Percentiles rank a stretch among this genome's conserved stretches.
Evolutionary conservation across 208 protist species (phyloP).

Genomic region (Crithidia fasciculata): DNA sequence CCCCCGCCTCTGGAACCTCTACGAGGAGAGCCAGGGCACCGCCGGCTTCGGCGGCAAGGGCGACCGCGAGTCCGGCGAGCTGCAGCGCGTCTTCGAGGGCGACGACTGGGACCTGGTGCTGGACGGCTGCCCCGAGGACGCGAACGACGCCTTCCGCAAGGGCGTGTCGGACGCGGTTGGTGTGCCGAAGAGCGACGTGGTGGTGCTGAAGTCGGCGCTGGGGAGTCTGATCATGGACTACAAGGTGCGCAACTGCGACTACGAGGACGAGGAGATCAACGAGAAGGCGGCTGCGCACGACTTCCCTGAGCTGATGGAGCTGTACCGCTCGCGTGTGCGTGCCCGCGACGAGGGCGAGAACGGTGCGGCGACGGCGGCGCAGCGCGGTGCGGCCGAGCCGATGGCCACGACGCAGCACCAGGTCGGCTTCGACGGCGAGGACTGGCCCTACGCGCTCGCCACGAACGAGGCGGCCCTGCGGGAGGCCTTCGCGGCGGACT

Average conservation of each 20-base stretch:
- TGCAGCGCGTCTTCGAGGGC: conserved; percentile 53
- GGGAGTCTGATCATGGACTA: conserved; percentile 56
- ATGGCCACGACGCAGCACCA: conserved; percentile 45
- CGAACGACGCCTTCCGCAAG: conserved; percentile 39
- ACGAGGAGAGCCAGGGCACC: conserved; percentile 23
- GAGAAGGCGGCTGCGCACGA: conserved; percentile 31
- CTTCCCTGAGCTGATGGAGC: conserved; percentile 53
- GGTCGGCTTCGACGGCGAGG: conserved; percentile 75
- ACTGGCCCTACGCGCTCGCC: conserved; percentile 58
- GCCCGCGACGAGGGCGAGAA: conserved; percentile 16
- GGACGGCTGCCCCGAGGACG: conserved; percentile 29
- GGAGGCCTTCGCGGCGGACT: conserved; percentile 17
- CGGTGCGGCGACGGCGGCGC: conserved; percentile 5
- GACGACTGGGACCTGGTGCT: conserved; percentile 65
- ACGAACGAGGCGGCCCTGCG: conserved; percentile 34
- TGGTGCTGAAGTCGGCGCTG: conserved; percentile 36
- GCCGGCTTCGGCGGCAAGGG: conserved; percentile 20
- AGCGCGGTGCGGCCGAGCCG: conserved; percentile 10
- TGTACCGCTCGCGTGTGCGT: conserved; percentile 53
- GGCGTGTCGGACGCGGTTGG: conserved; percentile 32
- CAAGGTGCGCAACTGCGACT: conserved; percentile 36
- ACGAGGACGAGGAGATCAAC: conserved; percentile 42
- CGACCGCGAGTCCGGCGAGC: conserved; percentile 36
- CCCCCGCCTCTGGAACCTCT: conserved; percentile 44
- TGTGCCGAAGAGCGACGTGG: conserved; percentile 34